Percentiles rank a stretch among this genome's conserved stretches.
phyloP scores from a whole-genome alignment of 306 rosid species.

The Prunus davidiana region DNA sequence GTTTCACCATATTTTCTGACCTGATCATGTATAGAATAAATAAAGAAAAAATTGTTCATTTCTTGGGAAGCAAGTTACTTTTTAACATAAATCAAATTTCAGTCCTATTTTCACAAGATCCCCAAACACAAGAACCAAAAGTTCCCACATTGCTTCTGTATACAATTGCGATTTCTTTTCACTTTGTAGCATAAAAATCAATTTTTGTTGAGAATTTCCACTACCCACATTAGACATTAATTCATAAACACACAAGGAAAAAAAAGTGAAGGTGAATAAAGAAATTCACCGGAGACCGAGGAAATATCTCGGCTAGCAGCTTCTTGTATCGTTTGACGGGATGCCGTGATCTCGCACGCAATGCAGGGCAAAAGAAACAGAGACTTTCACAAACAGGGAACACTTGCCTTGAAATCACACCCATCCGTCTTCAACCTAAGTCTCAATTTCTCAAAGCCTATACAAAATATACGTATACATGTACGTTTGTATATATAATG shows the following conservation, averaged over 20 bases:
- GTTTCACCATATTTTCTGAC: neutral
- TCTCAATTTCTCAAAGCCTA: neutral
- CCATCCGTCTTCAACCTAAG: constrained; percentile 27
- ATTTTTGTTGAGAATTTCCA: neutral
- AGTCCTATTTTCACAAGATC: neutral
- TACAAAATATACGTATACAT: neutral
- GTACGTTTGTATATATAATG: neutral
- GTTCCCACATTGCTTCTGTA: neutral
- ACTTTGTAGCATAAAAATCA: neutral
- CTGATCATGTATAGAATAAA: neutral
- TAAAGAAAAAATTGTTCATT: neutral
- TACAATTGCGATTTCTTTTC: neutral
- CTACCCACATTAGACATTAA: neutral
- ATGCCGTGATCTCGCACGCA: constrained; percentile 73
- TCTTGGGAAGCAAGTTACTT: neutral
- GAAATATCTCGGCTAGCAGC: constrained; percentile 72
- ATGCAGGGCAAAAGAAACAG: constrained; percentile 75
- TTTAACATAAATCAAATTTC: neutral
- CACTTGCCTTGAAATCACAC: constrained; percentile 64
- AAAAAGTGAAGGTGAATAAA: neutral
- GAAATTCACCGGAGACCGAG: constrained; percentile 51
- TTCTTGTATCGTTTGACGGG: constrained; percentile 84
- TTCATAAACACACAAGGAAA: neutral
- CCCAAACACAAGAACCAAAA: neutral
- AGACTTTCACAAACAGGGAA: constrained; percentile 77